Conservation (phyloP, 257 asterid genomes). For the Solanum etuberosum region DNA sequence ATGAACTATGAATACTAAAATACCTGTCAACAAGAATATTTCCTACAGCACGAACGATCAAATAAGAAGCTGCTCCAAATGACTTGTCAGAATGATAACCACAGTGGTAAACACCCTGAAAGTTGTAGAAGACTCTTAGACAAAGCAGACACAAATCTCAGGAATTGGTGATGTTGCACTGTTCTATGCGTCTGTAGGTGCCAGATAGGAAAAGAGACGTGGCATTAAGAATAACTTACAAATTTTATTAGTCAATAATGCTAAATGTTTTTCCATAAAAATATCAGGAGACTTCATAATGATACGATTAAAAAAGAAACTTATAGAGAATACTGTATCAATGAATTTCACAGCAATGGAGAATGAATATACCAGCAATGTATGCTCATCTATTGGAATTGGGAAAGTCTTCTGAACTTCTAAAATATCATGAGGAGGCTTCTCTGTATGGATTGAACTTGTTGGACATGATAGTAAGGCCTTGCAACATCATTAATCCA, state of each 20-base stretch:
- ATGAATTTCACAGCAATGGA: neutral
- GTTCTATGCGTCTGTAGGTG: neutral
- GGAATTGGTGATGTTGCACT: neutral
- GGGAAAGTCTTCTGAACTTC: conserved; percentile 60
- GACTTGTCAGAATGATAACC: conserved; percentile 73
- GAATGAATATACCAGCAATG: conserved; percentile 23
- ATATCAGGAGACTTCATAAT: neutral
- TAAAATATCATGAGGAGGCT: conserved; percentile 35
- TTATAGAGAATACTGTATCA: neutral
- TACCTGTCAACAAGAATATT: conserved; percentile 72
- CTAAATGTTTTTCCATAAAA: neutral
- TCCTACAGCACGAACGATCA: conserved; percentile 54
- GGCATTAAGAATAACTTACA: neutral
- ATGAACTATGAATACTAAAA: neutral
- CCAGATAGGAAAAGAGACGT: neutral
- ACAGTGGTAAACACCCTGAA: conserved; percentile 64
- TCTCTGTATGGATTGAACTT: conserved; percentile 56
- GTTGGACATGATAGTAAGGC: conserved; percentile 71
- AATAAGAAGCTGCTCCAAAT: conserved; percentile 55
- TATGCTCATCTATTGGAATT: conserved; percentile 36
- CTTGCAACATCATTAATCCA: conserved; percentile 17
- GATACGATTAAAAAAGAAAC: neutral
- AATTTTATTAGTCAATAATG: neutral
- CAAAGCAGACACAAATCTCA: neutral
- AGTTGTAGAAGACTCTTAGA: neutral